Percentiles rank a stretch among this genome's conserved stretches.
Conservation (phyloP, 257 asterid species). For the Jasminum sambac region DNA sequence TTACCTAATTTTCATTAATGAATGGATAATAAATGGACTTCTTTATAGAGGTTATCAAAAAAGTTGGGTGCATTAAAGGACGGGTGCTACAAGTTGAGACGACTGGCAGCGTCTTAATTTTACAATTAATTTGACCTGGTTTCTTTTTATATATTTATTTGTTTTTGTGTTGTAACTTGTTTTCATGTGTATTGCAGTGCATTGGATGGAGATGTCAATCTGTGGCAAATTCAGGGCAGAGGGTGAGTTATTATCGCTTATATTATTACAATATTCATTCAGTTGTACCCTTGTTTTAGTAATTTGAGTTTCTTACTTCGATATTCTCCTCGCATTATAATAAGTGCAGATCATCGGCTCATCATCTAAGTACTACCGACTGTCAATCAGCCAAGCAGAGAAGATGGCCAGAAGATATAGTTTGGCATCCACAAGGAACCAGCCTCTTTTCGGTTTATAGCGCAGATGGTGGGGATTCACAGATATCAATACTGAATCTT, state of each 20-base stretch:
- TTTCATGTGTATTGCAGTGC: constrained; percentile 58
- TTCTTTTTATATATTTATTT: not conserved
- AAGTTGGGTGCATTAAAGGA: not conserved
- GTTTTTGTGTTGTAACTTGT: constrained; percentile 16
- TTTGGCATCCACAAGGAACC: constrained; percentile 93
- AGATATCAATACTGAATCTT: constrained; percentile 69
- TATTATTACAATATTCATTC: not conserved
- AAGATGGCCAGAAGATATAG: constrained; percentile 98
- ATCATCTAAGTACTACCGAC: constrained; percentile 58
- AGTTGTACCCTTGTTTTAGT: not conserved
- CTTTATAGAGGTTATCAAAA: too few species aligned
- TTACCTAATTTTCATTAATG: not conserved
- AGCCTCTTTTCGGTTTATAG: constrained; percentile 72
- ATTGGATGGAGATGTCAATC: constrained; percentile 83
- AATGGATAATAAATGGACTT: not conserved
- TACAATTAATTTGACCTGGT: not conserved
- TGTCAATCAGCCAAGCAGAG: constrained; percentile 67
- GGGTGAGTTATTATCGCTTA: constrained; percentile 51
- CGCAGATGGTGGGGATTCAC: constrained; percentile 86
- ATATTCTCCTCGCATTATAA: constrained; percentile 17
- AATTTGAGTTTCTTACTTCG: constrained; percentile 25
- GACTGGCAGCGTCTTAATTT: not conserved
- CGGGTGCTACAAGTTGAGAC: not conserved
- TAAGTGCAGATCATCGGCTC: constrained; percentile 70
- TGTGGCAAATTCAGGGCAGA: constrained; percentile 84